Evolutionary conservation across 805 yeast genomes (phyloP), one percentile per base, ranked within the genome.

Genomic region (Wickerhamomyces subpelliculosus): DNA sequence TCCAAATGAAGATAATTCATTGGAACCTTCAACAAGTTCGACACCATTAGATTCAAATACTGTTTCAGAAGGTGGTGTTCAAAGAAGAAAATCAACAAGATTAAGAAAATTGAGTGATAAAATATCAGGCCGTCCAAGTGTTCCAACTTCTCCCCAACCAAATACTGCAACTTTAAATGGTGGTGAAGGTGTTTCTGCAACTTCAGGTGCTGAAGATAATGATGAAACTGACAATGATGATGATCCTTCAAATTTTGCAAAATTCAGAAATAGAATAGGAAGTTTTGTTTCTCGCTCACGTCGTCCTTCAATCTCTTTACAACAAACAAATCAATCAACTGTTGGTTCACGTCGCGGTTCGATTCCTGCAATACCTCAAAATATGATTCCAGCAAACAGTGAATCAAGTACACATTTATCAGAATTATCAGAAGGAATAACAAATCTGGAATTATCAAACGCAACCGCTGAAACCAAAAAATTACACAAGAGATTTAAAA

Each of bases 401-500:
- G 12, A 9, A 5, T 3, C 18, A 7, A 20, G 17, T 17, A 9
- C 22, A 24, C 25, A n/a, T 13, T 16, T 30, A 7, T 4, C 25
- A 11, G 25, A n/a, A 34, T 29, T 29, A 29, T 22, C 18, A 29
- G 32, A 29, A 7, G 33, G 38, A 16, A 19, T 41, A 18, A 32
- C 25, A 3, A 29, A 42, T 13, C 24, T 40, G 16, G 36, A 37
- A 19, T 7, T 37, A n/a, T n/a, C n/a, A n/a, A n/a, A n/a, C n/a
- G n/a, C n/a, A n/a, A n/a, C n/a, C n/a, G n/a, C n/a, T n/a, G n/a
- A n/a, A n/a, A n/a, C n/a, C n/a, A 34, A 38, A 16, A 36, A 38
- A 33, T 48, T 20, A 52, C 59, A 45, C 58, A 65, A 46, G 57
- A 66, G 52, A 51, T 57, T 68, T 58, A 78, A 73, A 51, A 78